Evolutionary conservation across 2,329 filamentous ascomycete species (phyloP).

Genomic region (Diaporthe caulivora): DNA sequence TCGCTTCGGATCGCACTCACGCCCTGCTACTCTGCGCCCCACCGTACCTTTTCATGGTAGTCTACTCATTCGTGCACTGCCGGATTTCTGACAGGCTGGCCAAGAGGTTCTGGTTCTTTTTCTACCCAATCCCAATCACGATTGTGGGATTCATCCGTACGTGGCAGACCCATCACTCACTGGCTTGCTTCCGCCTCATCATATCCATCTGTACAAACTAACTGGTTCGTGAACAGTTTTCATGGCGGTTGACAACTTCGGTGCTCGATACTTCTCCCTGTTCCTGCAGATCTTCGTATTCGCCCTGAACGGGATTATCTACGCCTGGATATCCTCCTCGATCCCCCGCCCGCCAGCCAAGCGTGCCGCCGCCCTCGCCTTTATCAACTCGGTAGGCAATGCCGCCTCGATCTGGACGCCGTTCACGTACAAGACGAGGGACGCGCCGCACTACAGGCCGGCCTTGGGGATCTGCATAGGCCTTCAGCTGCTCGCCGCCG

Average conservation of each 20-base stretch:
- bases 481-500: constrained; percentile 49
- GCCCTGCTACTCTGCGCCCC: constrained; percentile 49
- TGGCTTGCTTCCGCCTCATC: neutral
- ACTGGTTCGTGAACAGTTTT: constrained; percentile 58
- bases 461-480: constrained; percentile 57
- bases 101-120: constrained; percentile 55
- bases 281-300: constrained; percentile 70
- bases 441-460: constrained; percentile 53
- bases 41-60: constrained; percentile 46
- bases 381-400: constrained; percentile 68
- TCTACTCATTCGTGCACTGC: constrained; percentile 49
- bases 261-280: constrained; percentile 65
- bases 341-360: constrained; percentile 66
- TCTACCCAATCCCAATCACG: constrained; percentile 41
- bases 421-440: constrained; percentile 57
- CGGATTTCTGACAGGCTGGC: constrained; percentile 53
- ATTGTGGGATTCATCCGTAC: constrained; percentile 44
- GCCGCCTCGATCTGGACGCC: constrained; percentile 65
- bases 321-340: constrained; percentile 58
- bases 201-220: neutral
- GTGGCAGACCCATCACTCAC: neutral
- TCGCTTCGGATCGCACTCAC: constrained; percentile 42
- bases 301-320: constrained; percentile 63
- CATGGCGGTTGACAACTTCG: constrained; percentile 64
- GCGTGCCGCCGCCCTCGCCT: constrained; percentile 65